phyloP scores from a whole-genome alignment of 1,139 yeast species.

The Yamadazyma diospyri region DNA sequence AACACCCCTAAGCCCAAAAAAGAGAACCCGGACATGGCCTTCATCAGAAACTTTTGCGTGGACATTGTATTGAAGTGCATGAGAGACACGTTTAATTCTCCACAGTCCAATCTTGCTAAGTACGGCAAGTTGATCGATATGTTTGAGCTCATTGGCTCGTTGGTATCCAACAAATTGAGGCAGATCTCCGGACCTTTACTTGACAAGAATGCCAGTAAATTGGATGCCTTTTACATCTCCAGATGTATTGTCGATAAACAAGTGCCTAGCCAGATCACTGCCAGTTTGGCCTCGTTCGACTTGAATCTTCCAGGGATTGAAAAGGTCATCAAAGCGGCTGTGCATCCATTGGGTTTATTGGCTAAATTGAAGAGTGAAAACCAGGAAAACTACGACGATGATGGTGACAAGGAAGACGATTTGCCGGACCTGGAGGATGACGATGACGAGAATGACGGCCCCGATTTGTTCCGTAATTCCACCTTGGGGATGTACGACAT shows the following conservation, averaged over 20 bases:
- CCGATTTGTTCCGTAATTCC: slow-evolving; percentile 81
- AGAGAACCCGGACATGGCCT: slow-evolving; percentile 66
- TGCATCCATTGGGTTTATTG: slow-evolving; percentile 59
- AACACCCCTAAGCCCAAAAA: slow-evolving; percentile 44
- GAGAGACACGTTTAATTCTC: slow-evolving; percentile 41
- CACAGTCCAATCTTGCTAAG: slow-evolving; percentile 25
- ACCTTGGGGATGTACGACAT: slow-evolving; percentile 94
- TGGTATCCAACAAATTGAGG: slow-evolving; percentile 40
- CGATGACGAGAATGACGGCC: slow-evolving; percentile 66
- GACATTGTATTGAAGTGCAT: slow-evolving; percentile 67
- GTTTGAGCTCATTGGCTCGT: slow-evolving; percentile 48
- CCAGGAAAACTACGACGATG: slow-evolving; percentile 51
- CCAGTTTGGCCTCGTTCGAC: slow-evolving; percentile 60
- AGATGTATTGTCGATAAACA: slow-evolving; percentile 65
- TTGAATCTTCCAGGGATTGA: slow-evolving; percentile 67
- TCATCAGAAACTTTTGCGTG: slow-evolving; percentile 68
- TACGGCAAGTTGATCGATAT: slow-evolving; percentile 57
- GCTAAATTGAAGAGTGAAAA: slow-evolving; percentile 60
- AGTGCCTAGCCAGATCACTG: slow-evolving; percentile 55
- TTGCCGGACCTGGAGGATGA: slow-evolving; percentile 42
- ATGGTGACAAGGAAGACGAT: slow-evolving; percentile 33
- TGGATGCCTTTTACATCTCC: slow-evolving; percentile 60
- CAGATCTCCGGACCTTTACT: slow-evolving; percentile 42
- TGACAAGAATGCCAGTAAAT: slow-evolving; percentile 47
- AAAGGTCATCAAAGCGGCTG: slow-evolving; percentile 52